These are phyloP conservation scores for Tephrocybe sp. DNA, from an alignment of 768 basidiomycete genomes.

Conservation along the genomic window DNA sequence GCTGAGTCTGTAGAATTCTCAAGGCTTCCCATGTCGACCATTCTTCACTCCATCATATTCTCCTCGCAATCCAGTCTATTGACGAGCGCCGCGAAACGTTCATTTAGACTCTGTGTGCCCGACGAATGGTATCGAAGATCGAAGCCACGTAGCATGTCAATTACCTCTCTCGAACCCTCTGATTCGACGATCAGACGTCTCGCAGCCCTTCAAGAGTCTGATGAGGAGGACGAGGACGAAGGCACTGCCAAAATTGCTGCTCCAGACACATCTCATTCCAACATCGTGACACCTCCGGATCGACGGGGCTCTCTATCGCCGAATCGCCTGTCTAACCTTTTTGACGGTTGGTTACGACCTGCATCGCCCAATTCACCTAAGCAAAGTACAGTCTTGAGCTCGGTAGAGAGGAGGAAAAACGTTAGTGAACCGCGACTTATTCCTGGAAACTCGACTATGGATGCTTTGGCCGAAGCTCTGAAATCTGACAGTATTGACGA, in stretches of 20 bases:
- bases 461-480: conserved; percentile 23
- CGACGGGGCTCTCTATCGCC: conserved; percentile 56
- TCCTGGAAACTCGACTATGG: conserved; percentile 25
- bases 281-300: conserved; percentile 33
- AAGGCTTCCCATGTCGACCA: conserved; percentile 39
- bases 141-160: conserved; percentile 50
- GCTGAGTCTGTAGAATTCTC: conserved; percentile 34
- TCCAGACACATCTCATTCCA: conserved; percentile 11
- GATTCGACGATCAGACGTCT: conserved; percentile 48
- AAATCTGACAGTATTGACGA: conserved; percentile 32
- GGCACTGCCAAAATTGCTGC: conserved; percentile 58
- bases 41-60: conserved; percentile 38
- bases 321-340: conserved; percentile 60
- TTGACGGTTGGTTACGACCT: conserved; percentile 62
- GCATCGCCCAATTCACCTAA: conserved; percentile 36
- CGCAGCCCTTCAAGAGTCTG: conserved; percentile 46
- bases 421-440: conserved; percentile 70
- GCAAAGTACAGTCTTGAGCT: conserved; percentile 28
- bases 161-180: conserved; percentile 45
- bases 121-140: conserved; percentile 79
- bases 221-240: conserved; percentile 42
- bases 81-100: conserved; percentile 37
- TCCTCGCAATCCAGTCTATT: conserved; percentile 41
- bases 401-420: conserved; percentile 47
- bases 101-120: conserved; percentile 66